A percentile compares a stretch with the other conserved stretches of the same genome.
Evolutionary conservation across 2,329 filamentous ascomycete genomes (phyloP).

Genomic region (Ophiostoma australiae): DNA sequence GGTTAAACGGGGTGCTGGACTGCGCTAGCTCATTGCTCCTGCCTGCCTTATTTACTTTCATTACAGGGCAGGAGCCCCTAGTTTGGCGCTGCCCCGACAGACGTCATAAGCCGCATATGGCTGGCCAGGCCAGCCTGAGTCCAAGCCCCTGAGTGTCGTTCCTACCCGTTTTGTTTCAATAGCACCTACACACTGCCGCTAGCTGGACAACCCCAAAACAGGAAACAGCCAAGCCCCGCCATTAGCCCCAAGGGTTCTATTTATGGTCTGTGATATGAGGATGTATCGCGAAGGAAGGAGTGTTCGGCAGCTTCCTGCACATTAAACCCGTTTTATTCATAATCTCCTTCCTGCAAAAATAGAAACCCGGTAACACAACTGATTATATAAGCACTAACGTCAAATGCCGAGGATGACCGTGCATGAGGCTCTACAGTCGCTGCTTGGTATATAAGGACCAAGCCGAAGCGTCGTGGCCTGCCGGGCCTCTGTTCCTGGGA

Average conservation of each 20-base stretch:
- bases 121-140: neutral
- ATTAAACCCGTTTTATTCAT: too few species aligned
- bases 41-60: neutral
- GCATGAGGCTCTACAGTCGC: neutral
- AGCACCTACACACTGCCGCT: conserved; percentile 5
- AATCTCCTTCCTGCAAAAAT: too few species aligned
- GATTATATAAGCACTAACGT: neutral
- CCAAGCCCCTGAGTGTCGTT: conserved; percentile 14
- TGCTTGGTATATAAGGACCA: neutral
- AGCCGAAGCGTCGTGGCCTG: neutral
- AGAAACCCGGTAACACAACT: neutral
- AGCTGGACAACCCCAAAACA: neutral
- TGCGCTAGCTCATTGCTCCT: neutral
- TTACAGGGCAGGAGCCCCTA: conserved; percentile 6
- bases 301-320: neutral
- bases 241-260: conserved; percentile 10
- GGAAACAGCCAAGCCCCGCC: conserved; percentile 11
- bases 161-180: conserved; percentile 13
- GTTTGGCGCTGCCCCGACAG: neutral
- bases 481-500: neutral
- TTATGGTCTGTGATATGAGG: conserved; percentile 3
- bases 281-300: neutral
- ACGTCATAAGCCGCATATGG: conserved; percentile 17
- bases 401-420: neutral
- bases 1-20: neutral